Conservation (phyloP, 2,329 filamentous ascomycete species). For the Botrytis pseudocinerea region DNA sequence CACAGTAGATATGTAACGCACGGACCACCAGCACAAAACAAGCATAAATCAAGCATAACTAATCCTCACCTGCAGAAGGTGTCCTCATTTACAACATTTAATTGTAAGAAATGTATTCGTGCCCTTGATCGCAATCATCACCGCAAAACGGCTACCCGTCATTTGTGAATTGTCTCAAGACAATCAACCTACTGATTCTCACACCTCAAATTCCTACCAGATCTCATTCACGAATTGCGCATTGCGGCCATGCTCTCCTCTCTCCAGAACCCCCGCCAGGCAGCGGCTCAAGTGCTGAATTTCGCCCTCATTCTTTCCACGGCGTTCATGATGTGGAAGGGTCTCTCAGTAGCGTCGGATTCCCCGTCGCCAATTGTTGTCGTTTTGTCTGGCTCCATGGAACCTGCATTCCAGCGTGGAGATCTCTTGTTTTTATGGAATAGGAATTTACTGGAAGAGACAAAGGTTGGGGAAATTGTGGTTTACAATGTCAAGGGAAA, state of each 20-base stretch:
- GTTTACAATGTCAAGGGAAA: constrained; percentile 79
- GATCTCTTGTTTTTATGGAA: constrained; percentile 62
- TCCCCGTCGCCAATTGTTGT: constrained; percentile 61
- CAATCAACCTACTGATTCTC: neutral
- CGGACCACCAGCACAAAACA: neutral
- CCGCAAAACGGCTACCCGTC: neutral
- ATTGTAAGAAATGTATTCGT: constrained; percentile 9
- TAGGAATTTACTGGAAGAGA: constrained; percentile 53
- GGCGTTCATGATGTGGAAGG: constrained; percentile 75
- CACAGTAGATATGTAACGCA: neutral
- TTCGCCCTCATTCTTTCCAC: constrained; percentile 72
- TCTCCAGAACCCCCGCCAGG: constrained; percentile 63
- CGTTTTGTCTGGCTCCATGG: constrained; percentile 61
- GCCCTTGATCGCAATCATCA: constrained; percentile 9
- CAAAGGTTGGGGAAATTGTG: constrained; percentile 70
- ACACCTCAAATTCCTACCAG: neutral
- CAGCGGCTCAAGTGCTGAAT: constrained; percentile 67
- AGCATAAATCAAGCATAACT: constrained; percentile 1
- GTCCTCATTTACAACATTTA: constrained; percentile 6
- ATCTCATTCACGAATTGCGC: neutral
- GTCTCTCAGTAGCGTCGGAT: constrained; percentile 63
- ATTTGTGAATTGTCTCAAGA: neutral
- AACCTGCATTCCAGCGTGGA: constrained; percentile 61
- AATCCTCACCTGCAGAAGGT: constrained; percentile 3
- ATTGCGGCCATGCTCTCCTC: constrained; percentile 52